Base-by-base conservation (phyloP, 495 filamentous ascomycete species). In the Daldinia childiae region DNA sequence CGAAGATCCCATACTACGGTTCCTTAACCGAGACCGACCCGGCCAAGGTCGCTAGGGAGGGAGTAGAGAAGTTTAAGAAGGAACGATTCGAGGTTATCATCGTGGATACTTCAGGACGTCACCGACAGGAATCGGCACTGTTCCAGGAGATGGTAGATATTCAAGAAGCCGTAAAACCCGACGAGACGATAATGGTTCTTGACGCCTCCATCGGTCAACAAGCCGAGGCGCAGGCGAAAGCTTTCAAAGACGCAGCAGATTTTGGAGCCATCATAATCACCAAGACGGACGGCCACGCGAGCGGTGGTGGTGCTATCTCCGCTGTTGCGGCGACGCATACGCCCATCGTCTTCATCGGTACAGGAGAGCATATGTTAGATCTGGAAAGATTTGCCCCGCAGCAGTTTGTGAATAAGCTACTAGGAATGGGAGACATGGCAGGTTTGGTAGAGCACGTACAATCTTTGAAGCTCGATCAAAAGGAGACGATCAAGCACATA, bases 71-170 rank as follows among this genome's bases (percentile, higher is more conserved):
- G 80, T 99, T 99, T 86, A 98, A 97, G 85, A 98, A 97, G 82
- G 96, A 99, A 85, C 85, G 90, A 4, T 99, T 98, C 77, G 95
- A 99, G 81, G 90, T 99, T 58, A 99, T 99, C 71, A 97, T 99
- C 68, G 95, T 99, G 17, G 95, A 99, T 84, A 99, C 95, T 2
- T 93, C 90, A 64, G 95, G 95, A 72, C 86, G 95, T 66, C 95
- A 99, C 83, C 87, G 92, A 75, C 95, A 99, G 74, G 96, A 98
- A 80, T 89, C 93, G 71, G 94, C 95, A 21, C 84, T 99, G 11
- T 99, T 99, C 79, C 92, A 93, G 39, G 95, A 99, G 79, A 99
- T 99, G 95, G 90, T 93, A 66, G 93, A 99, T 79, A 98, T 99
- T 64, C 95, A 98, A 77, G 83, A 85, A 11, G 96, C 95, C 2